Evolutionary conservation across 768 basidiomycete species (phyloP).

Genomic region (Pholiota molesta): DNA sequence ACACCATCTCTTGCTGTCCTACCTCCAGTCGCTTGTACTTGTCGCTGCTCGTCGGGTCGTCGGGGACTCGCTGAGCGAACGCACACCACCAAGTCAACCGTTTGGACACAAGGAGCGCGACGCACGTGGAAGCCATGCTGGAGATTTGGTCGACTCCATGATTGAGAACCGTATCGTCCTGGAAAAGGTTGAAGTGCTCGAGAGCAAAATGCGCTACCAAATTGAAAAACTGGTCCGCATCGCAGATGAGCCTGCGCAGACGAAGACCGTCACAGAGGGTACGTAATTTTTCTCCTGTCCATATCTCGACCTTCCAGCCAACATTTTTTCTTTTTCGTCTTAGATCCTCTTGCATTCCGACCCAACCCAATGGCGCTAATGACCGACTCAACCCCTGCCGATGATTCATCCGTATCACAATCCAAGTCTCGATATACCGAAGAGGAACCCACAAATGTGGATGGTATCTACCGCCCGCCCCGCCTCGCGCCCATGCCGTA

Average conservation of each 20-base stretch:
- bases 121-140: constrained; percentile 57
- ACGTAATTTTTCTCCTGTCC: constrained; percentile 20
- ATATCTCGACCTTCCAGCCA: constrained; percentile 2
- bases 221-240: constrained; percentile 90
- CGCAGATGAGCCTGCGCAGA: constrained; percentile 61
- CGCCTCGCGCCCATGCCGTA: constrained; percentile 91
- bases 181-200: constrained; percentile 86
- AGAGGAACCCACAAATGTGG: constrained; percentile 25
- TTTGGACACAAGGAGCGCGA: constrained; percentile 58
- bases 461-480: constrained; percentile 81
- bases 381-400: constrained; percentile 38
- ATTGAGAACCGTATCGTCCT: constrained; percentile 81
- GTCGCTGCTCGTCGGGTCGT: constrained; percentile 69
- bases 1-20: constrained; percentile 81
- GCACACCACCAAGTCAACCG: constrained; percentile 48
- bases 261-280: constrained; percentile 60
- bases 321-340: constrained; percentile 5
- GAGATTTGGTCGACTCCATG: constrained; percentile 80
- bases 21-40: constrained; percentile 82
- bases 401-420: constrained; percentile 35
- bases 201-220: constrained; percentile 90
- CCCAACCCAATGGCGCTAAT: constrained; percentile 84
- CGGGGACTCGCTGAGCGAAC: constrained; percentile 61
- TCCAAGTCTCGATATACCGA: constrained; percentile 17
- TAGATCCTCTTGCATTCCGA: constrained; percentile 91